A percentile compares a stretch with the other conserved stretches of the same genome.
Conservation (phyloP, 2,329 filamentous ascomycete genomes). For the Aspergillus alliaceus region DNA sequence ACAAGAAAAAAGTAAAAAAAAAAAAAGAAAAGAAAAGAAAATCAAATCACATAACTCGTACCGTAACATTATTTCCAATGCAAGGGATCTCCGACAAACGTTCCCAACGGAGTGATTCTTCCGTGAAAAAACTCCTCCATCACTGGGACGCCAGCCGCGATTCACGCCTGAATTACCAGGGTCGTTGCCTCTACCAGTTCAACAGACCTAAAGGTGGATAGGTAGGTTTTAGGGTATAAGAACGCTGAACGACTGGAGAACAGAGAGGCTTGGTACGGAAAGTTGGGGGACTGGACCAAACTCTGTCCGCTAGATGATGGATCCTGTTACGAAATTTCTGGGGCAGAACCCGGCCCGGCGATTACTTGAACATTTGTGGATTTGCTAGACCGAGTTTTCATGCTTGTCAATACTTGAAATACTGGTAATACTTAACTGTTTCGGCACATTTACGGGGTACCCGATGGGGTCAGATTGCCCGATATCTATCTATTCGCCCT, state of each 20-base stretch:
- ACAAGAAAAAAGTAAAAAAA: background rate
- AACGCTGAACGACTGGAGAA: constrained; percentile 2
- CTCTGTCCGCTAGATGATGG: constrained; percentile 14
- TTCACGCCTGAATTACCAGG: constrained; percentile 8
- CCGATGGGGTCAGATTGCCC: background rate
- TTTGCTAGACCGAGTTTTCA: constrained; percentile 8
- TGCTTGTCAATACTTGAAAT: background rate
- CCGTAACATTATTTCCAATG: background rate
- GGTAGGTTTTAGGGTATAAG: constrained; percentile 10
- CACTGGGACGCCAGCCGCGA: constrained; percentile 3
- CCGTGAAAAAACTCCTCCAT: background rate
- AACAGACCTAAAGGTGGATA: background rate
- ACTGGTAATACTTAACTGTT: background rate
- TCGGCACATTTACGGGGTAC: background rate
- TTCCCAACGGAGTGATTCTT: background rate
- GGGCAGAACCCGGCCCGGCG: constrained; percentile 21
- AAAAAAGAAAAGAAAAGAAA: background rate
- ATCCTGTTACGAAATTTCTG: constrained; percentile 24
- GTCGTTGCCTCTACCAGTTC: background rate
- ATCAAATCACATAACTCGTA: background rate
- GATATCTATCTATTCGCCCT: background rate
- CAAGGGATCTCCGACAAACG: background rate
- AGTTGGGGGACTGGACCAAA: constrained; percentile 14
- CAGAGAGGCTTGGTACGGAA: constrained; percentile 2
- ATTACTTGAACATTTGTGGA: constrained; percentile 3